These are phyloP conservation scores for Fusarium protoensiforme DNA, from an alignment of 2,329 filamentous ascomycete genomes.

Conservation along the genomic window DNA sequence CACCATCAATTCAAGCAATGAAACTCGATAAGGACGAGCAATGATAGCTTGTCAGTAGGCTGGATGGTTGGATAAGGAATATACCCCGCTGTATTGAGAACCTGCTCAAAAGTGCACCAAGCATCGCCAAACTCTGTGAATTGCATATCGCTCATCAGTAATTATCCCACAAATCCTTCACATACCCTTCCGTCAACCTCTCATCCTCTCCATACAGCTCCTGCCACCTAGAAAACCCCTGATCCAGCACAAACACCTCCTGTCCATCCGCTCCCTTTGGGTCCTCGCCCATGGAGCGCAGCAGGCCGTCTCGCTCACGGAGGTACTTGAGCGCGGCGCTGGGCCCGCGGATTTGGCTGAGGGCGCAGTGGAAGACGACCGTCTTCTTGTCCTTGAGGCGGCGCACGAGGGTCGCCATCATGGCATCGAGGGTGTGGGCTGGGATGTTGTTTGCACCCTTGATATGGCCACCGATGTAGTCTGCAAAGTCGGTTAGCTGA, in stretches of 20 bases:
- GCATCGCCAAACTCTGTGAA: not conserved
- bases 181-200: slow-evolving; percentile 84
- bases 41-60: not conserved
- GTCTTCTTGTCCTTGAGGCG: slow-evolving; percentile 80
- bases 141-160: slow-evolving; percentile 46
- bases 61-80: not conserved
- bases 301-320: slow-evolving; percentile 70
- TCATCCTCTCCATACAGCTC: slow-evolving; percentile 82
- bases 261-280: slow-evolving; percentile 71
- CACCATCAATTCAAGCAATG: not conserved
- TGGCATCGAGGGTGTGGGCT: slow-evolving; percentile 76
- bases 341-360: slow-evolving; percentile 92
- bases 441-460: slow-evolving; percentile 80
- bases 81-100: not conserved
- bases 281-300: slow-evolving; percentile 46
- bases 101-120: not conserved
- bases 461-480: slow-evolving; percentile 94
- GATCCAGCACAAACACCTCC: slow-evolving; percentile 82
- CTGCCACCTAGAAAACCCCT: slow-evolving; percentile 91
- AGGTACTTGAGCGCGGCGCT: slow-evolving; percentile 84
- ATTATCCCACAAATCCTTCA: slow-evolving; percentile 84
- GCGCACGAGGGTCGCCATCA: slow-evolving; percentile 84
- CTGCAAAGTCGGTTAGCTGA: slow-evolving; percentile 54
- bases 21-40: not conserved
- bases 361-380: slow-evolving; percentile 93